Evolutionary conservation across 768 basidiomycete genomes (phyloP), one percentile per base, ranked within the genome.

Genomic region (Suillus bovinus): DNA sequence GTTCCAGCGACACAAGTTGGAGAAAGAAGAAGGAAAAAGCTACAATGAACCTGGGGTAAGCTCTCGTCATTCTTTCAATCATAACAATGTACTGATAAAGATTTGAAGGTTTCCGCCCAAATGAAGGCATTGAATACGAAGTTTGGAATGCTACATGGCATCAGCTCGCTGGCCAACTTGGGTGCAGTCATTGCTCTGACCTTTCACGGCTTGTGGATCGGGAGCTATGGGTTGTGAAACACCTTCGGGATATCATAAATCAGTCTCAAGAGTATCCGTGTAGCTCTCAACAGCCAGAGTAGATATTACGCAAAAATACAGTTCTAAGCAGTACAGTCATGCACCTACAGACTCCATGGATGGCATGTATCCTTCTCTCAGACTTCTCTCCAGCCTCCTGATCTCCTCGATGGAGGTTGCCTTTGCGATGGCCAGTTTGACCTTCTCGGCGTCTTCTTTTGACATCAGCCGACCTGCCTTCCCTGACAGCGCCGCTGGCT

Each of bases 331-430:
- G 67, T 60, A 68, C 62, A 64, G 61, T 85, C 76, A 93, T 77
- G 91, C 91, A 46, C 91, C 90, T 61, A 92, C 86, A 57, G 85
- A 82, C 71, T 91, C 90, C 78, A 88, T 81, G 63, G 85, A 82
- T 55, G 93, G 92, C 75, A 94, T 75, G 74, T 90, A 93, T 49
- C 94, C 94, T 71, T 95, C 93, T 69, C 86, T 84, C 68, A 94
- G 75, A 72, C 85, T 90, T 77, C 91, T 84, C 76, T 95, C 93
- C 66, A 95, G 72, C 70, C 85, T 84, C 74, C 89, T 84, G 69
- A 96, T 88, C 76, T 96, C 94, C 72, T 96, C 94, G 67, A 93
- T 85, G 54, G 91, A 94, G 38, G 89, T 91, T n/a, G 94, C 94
- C 65, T 87, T 89, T 65, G 90, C 89, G 67, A 96, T 95, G 20